Conservation (phyloP, 176 grass and related monocot genomes). For the Zea luxurians region DNA sequence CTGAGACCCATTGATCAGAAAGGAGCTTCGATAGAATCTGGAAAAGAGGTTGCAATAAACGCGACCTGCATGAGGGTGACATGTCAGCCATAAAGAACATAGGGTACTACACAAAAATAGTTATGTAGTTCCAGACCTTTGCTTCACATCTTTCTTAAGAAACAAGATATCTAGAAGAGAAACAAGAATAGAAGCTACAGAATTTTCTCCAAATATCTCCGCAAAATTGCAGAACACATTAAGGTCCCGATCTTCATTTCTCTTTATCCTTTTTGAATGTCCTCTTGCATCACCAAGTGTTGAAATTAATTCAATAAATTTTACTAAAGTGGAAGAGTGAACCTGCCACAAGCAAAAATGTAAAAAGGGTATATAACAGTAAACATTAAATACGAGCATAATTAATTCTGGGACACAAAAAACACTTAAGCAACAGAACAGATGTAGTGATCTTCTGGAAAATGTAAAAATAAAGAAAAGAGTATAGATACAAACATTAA, state of each 20-base stretch:
- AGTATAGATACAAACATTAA: slow-evolving; percentile 62
- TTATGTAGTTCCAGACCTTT: slow-evolving; percentile 55
- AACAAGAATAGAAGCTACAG: slow-evolving; percentile 50
- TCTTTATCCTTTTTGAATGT: slow-evolving; percentile 63
- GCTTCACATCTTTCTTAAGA: slow-evolving; percentile 71
- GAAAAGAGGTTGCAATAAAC: slow-evolving; percentile 73
- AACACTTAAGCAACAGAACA: not conserved
- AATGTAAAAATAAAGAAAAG: slow-evolving; percentile 1
- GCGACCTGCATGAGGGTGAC: slow-evolving; percentile 41
- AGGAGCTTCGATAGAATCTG: slow-evolving; percentile 69
- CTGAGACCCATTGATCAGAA: slow-evolving; percentile 53
- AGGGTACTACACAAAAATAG: not conserved
- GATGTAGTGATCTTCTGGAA: not conserved
- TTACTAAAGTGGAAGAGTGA: slow-evolving; percentile 57
- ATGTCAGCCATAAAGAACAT: slow-evolving; percentile 15
- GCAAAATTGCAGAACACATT: slow-evolving; percentile 34
- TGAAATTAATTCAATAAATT: slow-evolving; percentile 66
- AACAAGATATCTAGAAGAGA: slow-evolving; percentile 84
- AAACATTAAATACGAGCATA: not conserved
- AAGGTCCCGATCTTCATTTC: slow-evolving; percentile 40
- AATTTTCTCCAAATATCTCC: slow-evolving; percentile 61
- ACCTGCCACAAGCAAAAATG: slow-evolving; percentile 56
- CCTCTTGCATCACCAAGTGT: slow-evolving; percentile 33
- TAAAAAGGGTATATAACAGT: not conserved
- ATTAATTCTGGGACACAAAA: not conserved